A percentile compares a stretch with the other conserved stretches of the same genome.
These are phyloP conservation scores for Exophiala calicioides DNA, from an alignment of 2,329 filamentous ascomycete species.

Conservation along the genomic window DNA sequence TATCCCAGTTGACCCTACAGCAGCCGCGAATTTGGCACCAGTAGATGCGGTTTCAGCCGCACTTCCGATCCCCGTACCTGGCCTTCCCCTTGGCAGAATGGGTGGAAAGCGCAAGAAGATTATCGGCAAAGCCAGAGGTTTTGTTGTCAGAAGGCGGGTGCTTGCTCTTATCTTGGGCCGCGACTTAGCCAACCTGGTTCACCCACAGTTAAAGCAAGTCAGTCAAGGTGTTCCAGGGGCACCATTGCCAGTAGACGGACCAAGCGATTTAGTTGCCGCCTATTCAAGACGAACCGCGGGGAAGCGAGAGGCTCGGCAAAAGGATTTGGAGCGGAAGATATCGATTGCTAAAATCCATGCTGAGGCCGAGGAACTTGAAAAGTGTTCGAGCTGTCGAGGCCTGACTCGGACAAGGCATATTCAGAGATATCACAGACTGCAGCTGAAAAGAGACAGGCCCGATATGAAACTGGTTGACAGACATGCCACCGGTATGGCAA, in stretches of 20 bases:
- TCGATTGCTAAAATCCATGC: constrained; percentile 12
- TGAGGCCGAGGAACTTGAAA: constrained; percentile 15
- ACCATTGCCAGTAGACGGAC: constrained; percentile 14
- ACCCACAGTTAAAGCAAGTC: constrained; percentile 18
- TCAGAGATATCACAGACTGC: constrained; percentile 11
- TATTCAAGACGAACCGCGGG: constrained; percentile 11
- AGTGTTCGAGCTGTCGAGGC: constrained; percentile 13
- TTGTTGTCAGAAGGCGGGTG: constrained; percentile 21
- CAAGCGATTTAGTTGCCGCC: constrained; percentile 9
- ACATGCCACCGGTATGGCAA: constrained; percentile 7
- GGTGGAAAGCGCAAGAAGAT: constrained; percentile 15
- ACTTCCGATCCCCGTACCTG: constrained; percentile 1
- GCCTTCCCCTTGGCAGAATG: not conserved
- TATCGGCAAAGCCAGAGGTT: constrained; percentile 13
- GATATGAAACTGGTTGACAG: constrained; percentile 12
- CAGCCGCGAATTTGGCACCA: constrained; percentile 4
- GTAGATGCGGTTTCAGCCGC: not conserved
- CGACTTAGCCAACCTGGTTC: constrained; percentile 19
- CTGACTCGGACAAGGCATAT: constrained; percentile 11
- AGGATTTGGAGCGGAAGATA: constrained; percentile 14
- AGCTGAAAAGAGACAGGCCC: constrained; percentile 20
- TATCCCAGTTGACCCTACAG: constrained; percentile 1
- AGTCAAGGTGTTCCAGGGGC: not conserved
- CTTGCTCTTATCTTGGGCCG: constrained; percentile 24
- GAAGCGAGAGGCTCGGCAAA: constrained; percentile 8